A percentile compares a stretch with the other conserved stretches of the same genome.
These are phyloP conservation scores for Penicillium sp. DNA, from an alignment of 2,329 filamentous ascomycete species.

Conservation along the genomic window DNA sequence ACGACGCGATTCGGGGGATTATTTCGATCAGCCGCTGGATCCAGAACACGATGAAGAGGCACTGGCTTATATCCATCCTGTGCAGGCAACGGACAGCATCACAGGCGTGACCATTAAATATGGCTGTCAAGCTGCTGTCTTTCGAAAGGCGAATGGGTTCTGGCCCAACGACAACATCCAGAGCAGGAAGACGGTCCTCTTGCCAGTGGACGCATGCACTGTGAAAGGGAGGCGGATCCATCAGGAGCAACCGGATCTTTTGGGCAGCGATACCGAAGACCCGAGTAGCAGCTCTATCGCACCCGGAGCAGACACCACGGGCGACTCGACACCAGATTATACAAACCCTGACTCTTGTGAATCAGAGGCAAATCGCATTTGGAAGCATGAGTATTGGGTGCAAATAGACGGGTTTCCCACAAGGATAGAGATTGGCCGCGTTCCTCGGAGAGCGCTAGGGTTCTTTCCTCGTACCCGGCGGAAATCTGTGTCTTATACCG, in stretches of 20 bases:
- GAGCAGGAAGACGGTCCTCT: slow-evolving; percentile 71
- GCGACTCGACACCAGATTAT: slow-evolving; percentile 4
- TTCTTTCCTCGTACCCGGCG: slow-evolving; percentile 89
- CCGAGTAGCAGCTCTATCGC: slow-evolving; percentile 35
- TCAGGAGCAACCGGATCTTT: slow-evolving; percentile 27
- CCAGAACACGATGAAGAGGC: slow-evolving; percentile 67
- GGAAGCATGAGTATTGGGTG: slow-evolving; percentile 89
- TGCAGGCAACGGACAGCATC: slow-evolving; percentile 79
- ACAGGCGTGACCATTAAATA: slow-evolving; percentile 89
- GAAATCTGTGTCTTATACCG: slow-evolving; percentile 68
- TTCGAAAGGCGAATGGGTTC: slow-evolving; percentile 85
- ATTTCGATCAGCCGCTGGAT: slow-evolving; percentile 26
- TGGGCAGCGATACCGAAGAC: slow-evolving; percentile 31
- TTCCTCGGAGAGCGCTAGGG: slow-evolving; percentile 75
- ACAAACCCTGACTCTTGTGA: slow-evolving; percentile 23
- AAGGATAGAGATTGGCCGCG: slow-evolving; percentile 80
- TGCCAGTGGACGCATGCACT: slow-evolving; percentile 87
- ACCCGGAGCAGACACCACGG: slow-evolving; percentile 16
- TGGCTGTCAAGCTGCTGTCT: slow-evolving; percentile 76
- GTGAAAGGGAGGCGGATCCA: slow-evolving; percentile 67
- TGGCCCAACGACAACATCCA: slow-evolving; percentile 95
- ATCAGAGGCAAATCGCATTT: slow-evolving; percentile 63
- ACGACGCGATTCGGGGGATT: slow-evolving; percentile 46
- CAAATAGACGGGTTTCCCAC: slow-evolving; percentile 68
- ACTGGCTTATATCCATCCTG: slow-evolving; percentile 85